Percentiles rank a stretch among this genome's conserved stretches.
These are phyloP conservation scores for Neofusicoccum umdonicola DNA, from an alignment of 2,329 filamentous ascomycete species.

Conservation along the genomic window DNA sequence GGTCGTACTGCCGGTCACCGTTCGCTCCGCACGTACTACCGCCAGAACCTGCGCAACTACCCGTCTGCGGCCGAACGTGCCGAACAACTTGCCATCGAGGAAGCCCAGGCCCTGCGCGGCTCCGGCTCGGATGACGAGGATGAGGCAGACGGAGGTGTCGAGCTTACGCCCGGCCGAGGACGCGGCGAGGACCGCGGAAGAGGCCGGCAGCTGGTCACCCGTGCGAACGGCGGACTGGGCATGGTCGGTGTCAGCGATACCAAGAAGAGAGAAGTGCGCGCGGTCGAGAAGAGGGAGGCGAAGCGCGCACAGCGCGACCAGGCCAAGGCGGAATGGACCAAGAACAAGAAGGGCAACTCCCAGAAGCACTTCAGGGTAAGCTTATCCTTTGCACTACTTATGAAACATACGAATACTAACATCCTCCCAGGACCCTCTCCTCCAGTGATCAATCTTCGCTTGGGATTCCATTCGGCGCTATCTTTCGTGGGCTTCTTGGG, in stretches of 20 bases:
- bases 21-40: conserved; percentile 81
- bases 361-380: conserved; percentile 68
- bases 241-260: conserved; percentile 75
- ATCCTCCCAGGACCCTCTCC: conserved; percentile 47
- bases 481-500: background rate
- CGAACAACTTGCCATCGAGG: conserved; percentile 61
- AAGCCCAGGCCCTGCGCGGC: conserved; percentile 25
- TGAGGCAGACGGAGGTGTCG: conserved; percentile 39
- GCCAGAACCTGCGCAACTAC: conserved; percentile 86
- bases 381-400: background rate
- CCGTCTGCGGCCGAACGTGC: conserved; percentile 75
- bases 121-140: conserved; percentile 40
- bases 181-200: conserved; percentile 8
- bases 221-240: conserved; percentile 70
- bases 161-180: conserved; percentile 28
- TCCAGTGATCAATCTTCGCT: conserved; percentile 38
- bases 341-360: conserved; percentile 72
- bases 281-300: conserved; percentile 66
- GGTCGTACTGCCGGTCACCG: conserved; percentile 88
- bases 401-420: background rate
- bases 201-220: conserved; percentile 51
- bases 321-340: conserved; percentile 61
- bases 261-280: conserved; percentile 67
- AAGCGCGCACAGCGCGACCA: conserved; percentile 62
- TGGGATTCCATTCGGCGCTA: background rate